These are phyloP conservation scores for Diplodia sapinea DNA, from an alignment of 2,329 filamentous ascomycete species.

Conservation along the genomic window DNA sequence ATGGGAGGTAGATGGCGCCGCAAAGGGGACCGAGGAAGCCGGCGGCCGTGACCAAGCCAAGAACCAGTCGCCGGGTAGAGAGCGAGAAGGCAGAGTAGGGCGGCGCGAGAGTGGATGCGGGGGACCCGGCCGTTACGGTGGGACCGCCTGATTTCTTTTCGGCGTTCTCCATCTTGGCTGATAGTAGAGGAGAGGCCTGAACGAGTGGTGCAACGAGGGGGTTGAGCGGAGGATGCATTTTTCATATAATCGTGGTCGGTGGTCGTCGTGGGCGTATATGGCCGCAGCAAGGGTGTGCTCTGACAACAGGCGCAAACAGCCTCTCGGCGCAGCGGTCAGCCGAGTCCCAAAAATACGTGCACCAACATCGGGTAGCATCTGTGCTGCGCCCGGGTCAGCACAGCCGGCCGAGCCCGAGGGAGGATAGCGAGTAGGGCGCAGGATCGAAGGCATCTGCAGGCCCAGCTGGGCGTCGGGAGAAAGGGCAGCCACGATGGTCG, in stretches of 20 bases:
- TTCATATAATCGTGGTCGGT: not conserved
- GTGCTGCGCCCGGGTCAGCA: not conserved
- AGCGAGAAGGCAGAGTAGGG: conserved; percentile 50
- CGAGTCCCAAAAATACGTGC: not conserved
- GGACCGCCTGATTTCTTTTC: not conserved
- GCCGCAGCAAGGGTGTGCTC: not conserved
- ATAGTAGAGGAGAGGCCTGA: not conserved
- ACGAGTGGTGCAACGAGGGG: not conserved
- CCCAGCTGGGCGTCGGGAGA: not conserved
- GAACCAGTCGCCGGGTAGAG: conserved; percentile 46
- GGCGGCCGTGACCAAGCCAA: conserved; percentile 49
- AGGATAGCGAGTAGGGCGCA: not conserved
- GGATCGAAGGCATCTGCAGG: conserved; percentile 2
- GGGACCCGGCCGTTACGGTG: not conserved
- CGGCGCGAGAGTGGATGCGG: not conserved
- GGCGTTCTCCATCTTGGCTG: not conserved
- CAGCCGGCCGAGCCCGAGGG: not conserved
- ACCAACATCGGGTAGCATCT: not conserved
- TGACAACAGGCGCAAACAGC: not conserved
- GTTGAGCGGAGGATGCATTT: not conserved
- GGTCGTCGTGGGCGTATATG: not conserved
- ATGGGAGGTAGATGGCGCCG: conserved; percentile 54
- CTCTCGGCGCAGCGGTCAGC: conserved; percentile 7
- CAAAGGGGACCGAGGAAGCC: conserved; percentile 53
- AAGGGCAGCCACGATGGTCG: not conserved